Evolutionary conservation across 129 eudicot species (phyloP), one percentile per base, ranked within the genome.

Genomic region (Calendula officinalis): DNA sequence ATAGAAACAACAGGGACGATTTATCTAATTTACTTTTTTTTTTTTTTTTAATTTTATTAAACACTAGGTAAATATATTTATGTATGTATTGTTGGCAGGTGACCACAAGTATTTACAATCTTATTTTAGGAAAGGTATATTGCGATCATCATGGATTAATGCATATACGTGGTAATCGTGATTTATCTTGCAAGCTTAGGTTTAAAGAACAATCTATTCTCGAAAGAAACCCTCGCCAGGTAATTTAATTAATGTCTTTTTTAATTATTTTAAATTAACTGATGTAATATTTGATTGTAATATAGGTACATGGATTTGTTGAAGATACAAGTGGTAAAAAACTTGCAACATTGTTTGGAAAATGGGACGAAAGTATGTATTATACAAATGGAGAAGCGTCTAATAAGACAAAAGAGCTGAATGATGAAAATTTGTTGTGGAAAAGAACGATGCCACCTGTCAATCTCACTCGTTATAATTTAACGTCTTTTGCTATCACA

Each of bases 361-460:
- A 83, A 67, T 89, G 97, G 97, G 88, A 89, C 59, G 90, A 89
- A 3, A 81, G 86, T 66, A 80, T 89, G 62, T 71, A 86, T 67
- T 85, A 62, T 61, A 36, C 65, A 63, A 68, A 34, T 38, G 97
- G 97, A 64, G 95, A 90, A 34, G 74, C 78, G 66, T 14, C 53
- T 48, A 63, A 45, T 48, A 85, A 76, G 76, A 14, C 64, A 17
- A 90, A 90, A 68, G 91, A 79, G 45, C 36, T 69, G 59, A 64
- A 49, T 7, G 78, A 62, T 13, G 79, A 79, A 61, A 59, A 79
- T 67, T 68, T 83, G 32, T 48, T 90, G 38, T 90, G 97, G 97
- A 81, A 69, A 68, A 83, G 89, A 68, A 77, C 68, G 13, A 70
- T 70, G 84, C 78, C 81, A 30, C 76, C 84, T n/a, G 62, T 50